Evolutionary conservation across 1,139 yeast genomes (phyloP), one percentile per base, ranked within the genome.

Genomic region (Nematodospora anomalae): DNA sequence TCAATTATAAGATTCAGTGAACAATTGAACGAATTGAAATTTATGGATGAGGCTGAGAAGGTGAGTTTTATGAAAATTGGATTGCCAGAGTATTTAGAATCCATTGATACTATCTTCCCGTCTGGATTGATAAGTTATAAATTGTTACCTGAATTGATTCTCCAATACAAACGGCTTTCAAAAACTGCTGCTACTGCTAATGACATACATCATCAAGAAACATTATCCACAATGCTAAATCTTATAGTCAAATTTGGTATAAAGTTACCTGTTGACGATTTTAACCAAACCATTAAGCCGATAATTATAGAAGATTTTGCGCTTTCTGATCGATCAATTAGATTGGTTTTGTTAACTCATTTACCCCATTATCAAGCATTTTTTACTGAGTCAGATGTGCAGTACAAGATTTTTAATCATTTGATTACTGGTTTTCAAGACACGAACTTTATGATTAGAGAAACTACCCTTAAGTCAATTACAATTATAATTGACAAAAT

Each of bases 341-440:
- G 97, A 43, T 71, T 88, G 50, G 72, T 82, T 14, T 64, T 92
- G 29, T 67, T 92, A 42, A 79, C 79, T 24, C 70, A 78, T 36
- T 62, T 92, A 41, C 80, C 89, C 0, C 62, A 67, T 13, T 80
- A 76, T 47, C 68, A 79, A 27, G 65, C 64, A 2, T 60, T 62
- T 30, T 59, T 88, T 18, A 68, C 79, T 4, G 80, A 79, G 34
- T 60, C 74, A 21, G 87, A 83, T 31, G 74, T 89, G 5, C 84
- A 85, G 44, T 81, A 74, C 51, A 80, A 76, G 49, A 71, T 92
- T 3, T 88, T 87, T 57, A 77, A 78, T 9, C 74, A 74, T 33
- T 69, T 87, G 48, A 65, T 83, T 9, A 79, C 83, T 14, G 97
- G 97, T 0, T 83, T 92, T 51, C 80, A 82, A 26, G 98, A 92